Conservation (phyloP, 805 yeast genomes). For the Citeromyces matritensis region DNA sequence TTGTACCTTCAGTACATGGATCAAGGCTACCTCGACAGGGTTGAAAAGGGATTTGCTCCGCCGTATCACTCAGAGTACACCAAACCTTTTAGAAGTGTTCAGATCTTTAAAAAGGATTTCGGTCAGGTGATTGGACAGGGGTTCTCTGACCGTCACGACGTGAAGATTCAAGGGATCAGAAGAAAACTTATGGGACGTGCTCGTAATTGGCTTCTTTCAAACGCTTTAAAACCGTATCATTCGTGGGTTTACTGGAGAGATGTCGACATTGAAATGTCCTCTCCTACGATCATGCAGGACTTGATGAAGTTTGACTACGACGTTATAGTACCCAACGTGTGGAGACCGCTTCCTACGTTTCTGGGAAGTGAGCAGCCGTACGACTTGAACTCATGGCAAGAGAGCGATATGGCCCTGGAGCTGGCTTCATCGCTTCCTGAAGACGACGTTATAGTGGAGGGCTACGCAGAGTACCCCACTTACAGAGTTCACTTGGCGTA, state of each 20-base stretch:
- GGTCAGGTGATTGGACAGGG: constrained; percentile 82
- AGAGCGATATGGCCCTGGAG: constrained; percentile 60
- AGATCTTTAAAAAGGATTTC: constrained; percentile 70
- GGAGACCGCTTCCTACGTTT: constrained; percentile 94
- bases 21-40: constrained; percentile 34
- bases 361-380: constrained; percentile 87
- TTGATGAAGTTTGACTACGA: constrained; percentile 60
- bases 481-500: constrained; percentile 77
- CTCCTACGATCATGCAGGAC: constrained; percentile 60
- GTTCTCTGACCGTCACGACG: constrained; percentile 71
- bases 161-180: constrained; percentile 73
- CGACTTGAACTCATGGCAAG: constrained; percentile 94
- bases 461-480: constrained; percentile 77
- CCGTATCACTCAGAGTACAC: constrained; percentile 51
- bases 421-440: constrained; percentile 52
- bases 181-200: constrained; percentile 81
- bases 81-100: constrained; percentile 63
- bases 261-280: constrained; percentile 73
- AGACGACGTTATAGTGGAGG: constrained; percentile 81
- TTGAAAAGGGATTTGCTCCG: constrained; percentile 42
- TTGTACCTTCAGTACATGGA: constrained; percentile 62
- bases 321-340: constrained; percentile 76
- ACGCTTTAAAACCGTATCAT: constrained; percentile 67
- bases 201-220: constrained; percentile 67
- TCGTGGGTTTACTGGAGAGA: constrained; percentile 92